phyloP scores from a whole-genome alignment of 352 stramenopile genomes.

The Pythium apleroticum region DNA sequence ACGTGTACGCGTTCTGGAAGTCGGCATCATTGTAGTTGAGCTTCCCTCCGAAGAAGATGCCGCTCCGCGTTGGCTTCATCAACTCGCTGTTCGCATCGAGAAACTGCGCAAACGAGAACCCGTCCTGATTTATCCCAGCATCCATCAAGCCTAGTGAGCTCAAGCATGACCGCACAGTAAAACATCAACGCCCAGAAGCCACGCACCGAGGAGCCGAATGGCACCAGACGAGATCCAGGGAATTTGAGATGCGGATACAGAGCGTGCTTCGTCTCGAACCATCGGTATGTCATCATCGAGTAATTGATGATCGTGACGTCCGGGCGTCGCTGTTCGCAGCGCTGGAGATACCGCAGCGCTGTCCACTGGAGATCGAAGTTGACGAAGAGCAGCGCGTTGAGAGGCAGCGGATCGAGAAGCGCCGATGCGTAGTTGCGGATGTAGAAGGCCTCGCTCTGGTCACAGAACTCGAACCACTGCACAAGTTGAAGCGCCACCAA shows the following conservation, averaged over 20 bases:
- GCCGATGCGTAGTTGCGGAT: constrained; percentile 81
- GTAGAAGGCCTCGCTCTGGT: constrained; percentile 37
- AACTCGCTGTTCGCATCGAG: constrained; percentile 20
- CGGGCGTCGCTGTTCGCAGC: constrained; percentile 52
- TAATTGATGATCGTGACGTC: constrained; percentile 84
- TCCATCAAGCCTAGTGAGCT: too few species aligned
- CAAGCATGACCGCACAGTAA: too few species aligned
- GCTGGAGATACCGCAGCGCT: constrained; percentile 83
- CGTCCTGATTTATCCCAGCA: constrained; percentile 8
- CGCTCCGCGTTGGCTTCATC: constrained; percentile 1
- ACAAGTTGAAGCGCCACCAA: constrained; percentile 13
- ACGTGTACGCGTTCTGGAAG: constrained; percentile 45
- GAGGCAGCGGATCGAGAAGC: constrained; percentile 71
- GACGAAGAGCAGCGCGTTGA: constrained; percentile 68
- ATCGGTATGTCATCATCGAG: constrained; percentile 84
- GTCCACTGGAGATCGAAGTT: constrained; percentile 91
- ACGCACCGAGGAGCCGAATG: constrained; percentile 23
- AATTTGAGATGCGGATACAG: constrained; percentile 63
- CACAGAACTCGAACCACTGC: constrained; percentile 26
- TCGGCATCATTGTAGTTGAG: constrained; percentile 59
- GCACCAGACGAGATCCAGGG: constrained; percentile 30
- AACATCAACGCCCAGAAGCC: background rate
- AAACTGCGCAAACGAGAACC: constrained; percentile 33
- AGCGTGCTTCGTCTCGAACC: constrained; percentile 53
- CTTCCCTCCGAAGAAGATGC: constrained; percentile 75